Conservation (phyloP, 805 yeast genomes). For the Torulaspora franciscae region DNA sequence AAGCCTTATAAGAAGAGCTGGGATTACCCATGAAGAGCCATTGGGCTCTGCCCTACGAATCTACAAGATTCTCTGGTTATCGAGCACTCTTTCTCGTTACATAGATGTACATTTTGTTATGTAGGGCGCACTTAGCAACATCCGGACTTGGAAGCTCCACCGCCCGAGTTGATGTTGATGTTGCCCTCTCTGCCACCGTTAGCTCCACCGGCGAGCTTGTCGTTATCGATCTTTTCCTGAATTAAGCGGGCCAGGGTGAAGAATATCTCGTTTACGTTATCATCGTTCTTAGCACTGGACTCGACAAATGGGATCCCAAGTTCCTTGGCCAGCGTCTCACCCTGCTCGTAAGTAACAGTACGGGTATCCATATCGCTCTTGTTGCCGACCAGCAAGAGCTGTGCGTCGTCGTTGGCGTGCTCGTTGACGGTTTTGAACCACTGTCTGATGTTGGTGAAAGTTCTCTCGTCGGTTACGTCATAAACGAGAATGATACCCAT, state of each 20-base stretch:
- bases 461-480: slow-evolving; percentile 83
- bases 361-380: slow-evolving; percentile 88
- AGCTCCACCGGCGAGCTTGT: slow-evolving; percentile 48
- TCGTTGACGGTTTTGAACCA: slow-evolving; percentile 96
- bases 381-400: slow-evolving; percentile 89
- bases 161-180: slow-evolving; percentile 41
- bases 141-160: slow-evolving; percentile 43
- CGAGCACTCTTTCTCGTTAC: neutral
- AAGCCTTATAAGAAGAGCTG: neutral
- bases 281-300: slow-evolving; percentile 92
- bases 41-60: neutral
- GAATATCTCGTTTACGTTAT: slow-evolving; percentile 88
- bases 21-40: neutral
- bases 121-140: slow-evolving; percentile 39
- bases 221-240: slow-evolving; percentile 64
- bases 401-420: slow-evolving; percentile 95
- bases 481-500: slow-evolving; percentile 81
- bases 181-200: slow-evolving; percentile 47
- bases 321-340: slow-evolving; percentile 80
- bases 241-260: slow-evolving; percentile 82
- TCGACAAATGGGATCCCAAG: slow-evolving; percentile 88
- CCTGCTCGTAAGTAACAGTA: slow-evolving; percentile 85
- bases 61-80: no score
- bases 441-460: slow-evolving; percentile 85
- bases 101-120: neutral